phyloP scores from a whole-genome alignment of 2,329 filamentous ascomycete genomes.

The Sclerotinia subarctica region DNA sequence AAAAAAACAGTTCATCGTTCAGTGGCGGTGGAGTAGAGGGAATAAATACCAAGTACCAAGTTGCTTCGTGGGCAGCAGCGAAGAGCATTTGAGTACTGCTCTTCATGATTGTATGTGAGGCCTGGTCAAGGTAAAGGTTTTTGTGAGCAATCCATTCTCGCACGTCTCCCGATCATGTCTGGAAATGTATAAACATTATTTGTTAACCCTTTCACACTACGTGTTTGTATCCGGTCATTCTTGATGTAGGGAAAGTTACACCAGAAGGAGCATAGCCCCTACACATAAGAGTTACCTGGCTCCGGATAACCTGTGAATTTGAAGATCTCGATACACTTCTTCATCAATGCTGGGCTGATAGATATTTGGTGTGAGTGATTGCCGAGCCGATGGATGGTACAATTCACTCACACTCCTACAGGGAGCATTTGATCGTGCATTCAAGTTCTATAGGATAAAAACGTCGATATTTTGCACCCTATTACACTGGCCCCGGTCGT shows the following conservation, averaged over 20 bases:
- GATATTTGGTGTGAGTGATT: not conserved
- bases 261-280: not conserved
- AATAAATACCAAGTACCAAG: not conserved
- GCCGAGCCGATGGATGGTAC: not conserved
- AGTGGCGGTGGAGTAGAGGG: not conserved
- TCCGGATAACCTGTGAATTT: not conserved
- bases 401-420: not conserved
- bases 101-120: not conserved
- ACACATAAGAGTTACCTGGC: not conserved
- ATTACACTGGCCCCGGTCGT: not conserved
- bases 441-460: not conserved
- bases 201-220: not conserved
- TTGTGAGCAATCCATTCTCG: not conserved
- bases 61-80: not conserved
- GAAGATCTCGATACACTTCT: not conserved
- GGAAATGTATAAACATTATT: not conserved
- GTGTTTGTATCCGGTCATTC: not conserved
- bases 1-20: slow-evolving; percentile 1
- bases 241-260: not conserved
- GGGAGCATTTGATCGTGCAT: not conserved
- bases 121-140: not conserved
- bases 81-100: not conserved
- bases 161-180: not conserved
- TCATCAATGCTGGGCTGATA: not conserved
- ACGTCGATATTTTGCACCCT: not conserved